Percentiles rank a stretch among this genome's conserved stretches.
These are phyloP conservation scores for Endocarpon pusillum DNA, from an alignment of 495 filamentous ascomycete species.

Conservation along the genomic window DNA sequence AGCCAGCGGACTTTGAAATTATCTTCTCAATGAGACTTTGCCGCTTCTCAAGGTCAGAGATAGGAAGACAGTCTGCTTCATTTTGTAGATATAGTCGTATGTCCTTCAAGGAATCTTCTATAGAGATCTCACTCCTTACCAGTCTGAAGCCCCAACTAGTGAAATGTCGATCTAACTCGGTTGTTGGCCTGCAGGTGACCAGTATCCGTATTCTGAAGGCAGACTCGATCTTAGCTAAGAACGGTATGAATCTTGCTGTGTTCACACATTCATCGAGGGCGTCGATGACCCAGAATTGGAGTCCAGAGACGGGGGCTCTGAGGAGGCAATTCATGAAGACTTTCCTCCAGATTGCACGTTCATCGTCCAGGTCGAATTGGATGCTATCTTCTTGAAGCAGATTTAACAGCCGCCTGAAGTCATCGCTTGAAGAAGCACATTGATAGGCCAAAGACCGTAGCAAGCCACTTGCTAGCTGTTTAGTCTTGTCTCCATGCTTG, in stretches of 20 bases:
- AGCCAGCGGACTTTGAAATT: slow-evolving; percentile 17
- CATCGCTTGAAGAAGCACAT: slow-evolving; percentile 13
- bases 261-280: slow-evolving; percentile 23
- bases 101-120: slow-evolving; percentile 8
- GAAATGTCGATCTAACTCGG: slow-evolving; percentile 5
- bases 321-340: slow-evolving; percentile 18
- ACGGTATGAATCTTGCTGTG: slow-evolving; percentile 8
- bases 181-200: slow-evolving; percentile 14
- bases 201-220: slow-evolving; percentile 16
- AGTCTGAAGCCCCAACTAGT: slow-evolving; percentile 4
- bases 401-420: slow-evolving; percentile 10
- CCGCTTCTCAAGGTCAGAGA: background rate
- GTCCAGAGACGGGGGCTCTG: slow-evolving; percentile 3
- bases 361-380: slow-evolving; percentile 12
- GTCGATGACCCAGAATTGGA: slow-evolving; percentile 27
- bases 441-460: slow-evolving; percentile 24
- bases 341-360: slow-evolving; percentile 21
- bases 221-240: slow-evolving; percentile 13
- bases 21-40: slow-evolving; percentile 11
- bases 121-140: slow-evolving; percentile 11
- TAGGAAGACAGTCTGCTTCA: slow-evolving; percentile 1
- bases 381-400: slow-evolving; percentile 10
- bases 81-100: too few species aligned
- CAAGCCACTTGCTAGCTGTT: slow-evolving; percentile 12
- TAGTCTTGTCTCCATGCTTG: slow-evolving; percentile 15